phyloP scores from a whole-genome alignment of 139 green algal genomes.

The Coccomyxa sp. region DNA sequence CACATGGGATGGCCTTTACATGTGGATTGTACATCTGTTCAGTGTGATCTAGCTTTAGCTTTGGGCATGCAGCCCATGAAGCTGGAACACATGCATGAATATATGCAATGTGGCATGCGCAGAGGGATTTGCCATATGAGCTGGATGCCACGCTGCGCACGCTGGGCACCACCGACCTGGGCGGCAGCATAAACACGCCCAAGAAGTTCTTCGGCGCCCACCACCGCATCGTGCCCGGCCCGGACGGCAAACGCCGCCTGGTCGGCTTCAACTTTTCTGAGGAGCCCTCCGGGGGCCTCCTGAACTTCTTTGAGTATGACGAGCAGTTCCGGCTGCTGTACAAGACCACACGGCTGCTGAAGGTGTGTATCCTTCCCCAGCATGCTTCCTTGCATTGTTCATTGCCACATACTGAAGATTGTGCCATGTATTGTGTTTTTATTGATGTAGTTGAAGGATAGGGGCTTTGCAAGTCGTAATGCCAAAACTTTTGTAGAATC shows the following conservation, averaged over 20 bases:
- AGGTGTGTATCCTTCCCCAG: neutral
- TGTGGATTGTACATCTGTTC: too few relatives aligned
- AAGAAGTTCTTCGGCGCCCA: neutral
- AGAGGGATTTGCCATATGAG: constrained; percentile 42
- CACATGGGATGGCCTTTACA: too few relatives aligned
- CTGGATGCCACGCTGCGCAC: constrained; percentile 29
- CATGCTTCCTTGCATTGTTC: neutral
- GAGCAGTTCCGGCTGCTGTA: constrained; percentile 10
- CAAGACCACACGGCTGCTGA: neutral
- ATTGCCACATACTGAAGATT: too few relatives aligned
- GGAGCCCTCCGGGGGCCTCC: neutral
- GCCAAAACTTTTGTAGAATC: neutral
- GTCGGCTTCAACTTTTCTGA: constrained; percentile 33
- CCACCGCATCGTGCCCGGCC: neutral
- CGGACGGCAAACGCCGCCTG: constrained; percentile 27
- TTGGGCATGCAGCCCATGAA: neutral
- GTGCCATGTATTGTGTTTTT: neutral
- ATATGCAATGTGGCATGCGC: neutral
- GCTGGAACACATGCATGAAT: too few relatives aligned
- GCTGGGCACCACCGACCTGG: constrained; percentile 15
- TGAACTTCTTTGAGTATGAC: constrained; percentile 42
- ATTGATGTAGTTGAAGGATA: neutral
- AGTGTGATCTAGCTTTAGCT: too few relatives aligned
- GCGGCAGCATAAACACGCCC: neutral
- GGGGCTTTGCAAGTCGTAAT: neutral